Conservation (phyloP, 2,329 filamentous ascomycete genomes). For the Thelonectria olida region DNA sequence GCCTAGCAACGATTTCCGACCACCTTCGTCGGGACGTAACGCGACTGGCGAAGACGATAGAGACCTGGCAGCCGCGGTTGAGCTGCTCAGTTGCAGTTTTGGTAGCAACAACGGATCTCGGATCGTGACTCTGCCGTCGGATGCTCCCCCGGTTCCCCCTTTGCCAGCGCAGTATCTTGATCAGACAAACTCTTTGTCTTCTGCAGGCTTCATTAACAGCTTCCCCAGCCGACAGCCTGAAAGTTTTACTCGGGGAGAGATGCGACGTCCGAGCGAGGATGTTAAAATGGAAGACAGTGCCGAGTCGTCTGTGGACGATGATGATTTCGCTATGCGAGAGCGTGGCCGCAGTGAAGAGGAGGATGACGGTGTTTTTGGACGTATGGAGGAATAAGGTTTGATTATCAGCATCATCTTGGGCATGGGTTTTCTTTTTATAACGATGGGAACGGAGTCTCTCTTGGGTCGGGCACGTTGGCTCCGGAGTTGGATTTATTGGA, state of each 20-base stretch:
- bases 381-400: slow-evolving; percentile 82
- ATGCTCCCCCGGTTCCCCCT: slow-evolving; percentile 88
- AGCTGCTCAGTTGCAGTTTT: slow-evolving; percentile 90
- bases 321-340: slow-evolving; percentile 69
- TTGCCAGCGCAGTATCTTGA: slow-evolving; percentile 83
- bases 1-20: slow-evolving; percentile 78
- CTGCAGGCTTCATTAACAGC: slow-evolving; percentile 70
- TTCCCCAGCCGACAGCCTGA: slow-evolving; percentile 69
- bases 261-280: slow-evolving; percentile 61
- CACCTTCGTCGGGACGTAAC: slow-evolving; percentile 81
- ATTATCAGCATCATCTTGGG: slow-evolving; percentile 35
- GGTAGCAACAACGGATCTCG: slow-evolving; percentile 77
- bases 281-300: slow-evolving; percentile 75
- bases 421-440: slow-evolving; percentile 28
- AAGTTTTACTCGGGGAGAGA: slow-evolving; percentile 70
- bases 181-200: slow-evolving; percentile 64
- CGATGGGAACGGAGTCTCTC: slow-evolving; percentile 29
- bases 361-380: slow-evolving; percentile 94
- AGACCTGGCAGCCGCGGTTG: slow-evolving; percentile 88
- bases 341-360: slow-evolving; percentile 83
- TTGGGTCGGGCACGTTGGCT: slow-evolving; percentile 43
- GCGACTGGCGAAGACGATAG: slow-evolving; percentile 82
- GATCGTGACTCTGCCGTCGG: slow-evolving; percentile 69
- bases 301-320: slow-evolving; percentile 72
- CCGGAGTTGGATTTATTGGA: slow-evolving; percentile 46